These are phyloP conservation scores for Acmispon strigosus DNA, from an alignment of 306 rosid species.

Conservation along the genomic window DNA sequence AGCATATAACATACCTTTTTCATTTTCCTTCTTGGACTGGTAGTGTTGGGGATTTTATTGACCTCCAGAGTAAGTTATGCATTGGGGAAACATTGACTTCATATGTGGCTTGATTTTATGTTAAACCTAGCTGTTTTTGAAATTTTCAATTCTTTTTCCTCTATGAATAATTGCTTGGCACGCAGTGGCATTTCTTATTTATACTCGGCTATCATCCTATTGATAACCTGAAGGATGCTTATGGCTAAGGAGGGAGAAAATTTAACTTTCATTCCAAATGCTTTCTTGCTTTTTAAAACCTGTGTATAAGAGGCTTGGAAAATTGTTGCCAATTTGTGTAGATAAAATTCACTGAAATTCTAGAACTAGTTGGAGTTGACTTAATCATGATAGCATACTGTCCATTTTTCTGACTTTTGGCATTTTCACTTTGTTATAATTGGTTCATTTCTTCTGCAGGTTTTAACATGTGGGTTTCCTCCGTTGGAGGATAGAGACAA, in stretches of 20 bases:
- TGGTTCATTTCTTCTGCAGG: conserved; percentile 38
- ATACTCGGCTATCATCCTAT: neutral
- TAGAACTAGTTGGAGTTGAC: neutral
- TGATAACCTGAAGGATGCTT: neutral
- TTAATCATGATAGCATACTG: neutral
- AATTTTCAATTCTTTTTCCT: neutral
- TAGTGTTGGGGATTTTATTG: neutral
- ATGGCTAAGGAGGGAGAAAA: neutral
- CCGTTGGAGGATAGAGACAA: conserved; percentile 81
- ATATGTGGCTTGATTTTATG: neutral
- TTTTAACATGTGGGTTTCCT: conserved; percentile 89
- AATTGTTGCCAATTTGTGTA: neutral
- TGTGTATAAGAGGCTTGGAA: neutral
- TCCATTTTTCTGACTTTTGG: neutral
- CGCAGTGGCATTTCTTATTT: neutral
- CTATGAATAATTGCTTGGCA: neutral
- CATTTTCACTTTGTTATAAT: conserved; percentile 5
- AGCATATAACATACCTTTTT: neutral
- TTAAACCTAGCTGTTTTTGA: neutral
- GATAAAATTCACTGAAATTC: neutral
- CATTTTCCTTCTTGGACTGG: too few relatives aligned
- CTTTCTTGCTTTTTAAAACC: neutral
- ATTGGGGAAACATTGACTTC: neutral
- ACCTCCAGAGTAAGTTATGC: neutral
- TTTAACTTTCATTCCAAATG: neutral